Evolutionary conservation across 2,329 filamentous ascomycete genomes (phyloP).

Genomic region (Metarhizium humberi): DNA sequence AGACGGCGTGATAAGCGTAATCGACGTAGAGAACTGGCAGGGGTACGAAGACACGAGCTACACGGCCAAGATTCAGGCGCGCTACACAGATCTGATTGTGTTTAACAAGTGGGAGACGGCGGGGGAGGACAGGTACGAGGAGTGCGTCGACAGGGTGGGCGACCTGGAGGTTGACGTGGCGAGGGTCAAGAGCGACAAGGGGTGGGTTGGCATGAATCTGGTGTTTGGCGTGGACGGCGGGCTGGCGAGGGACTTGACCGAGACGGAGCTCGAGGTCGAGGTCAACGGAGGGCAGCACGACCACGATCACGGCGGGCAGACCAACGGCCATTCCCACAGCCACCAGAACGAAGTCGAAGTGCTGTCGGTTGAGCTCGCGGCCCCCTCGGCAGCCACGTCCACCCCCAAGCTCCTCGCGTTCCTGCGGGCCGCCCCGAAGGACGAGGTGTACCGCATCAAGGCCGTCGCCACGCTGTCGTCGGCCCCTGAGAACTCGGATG

Average conservation of each 20-base stretch:
- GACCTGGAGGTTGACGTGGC: conserved; percentile 74
- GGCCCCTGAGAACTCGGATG: conserved; percentile 40
- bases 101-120: conserved; percentile 88
- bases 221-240: conserved; percentile 84
- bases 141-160: conserved; percentile 68
- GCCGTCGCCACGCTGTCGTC: conserved; percentile 45
- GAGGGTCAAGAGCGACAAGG: conserved; percentile 77
- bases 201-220: conserved; percentile 67
- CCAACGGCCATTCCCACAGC: conserved; percentile 26
- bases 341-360: conserved; percentile 90
- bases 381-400: conserved; percentile 31
- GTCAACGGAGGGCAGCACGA: no score
- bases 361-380: conserved; percentile 63
- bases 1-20: conserved; percentile 81
- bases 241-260: conserved; percentile 49
- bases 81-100: conserved; percentile 82
- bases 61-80: conserved; percentile 79
- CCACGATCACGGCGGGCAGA: conserved; percentile 6
- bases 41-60: conserved; percentile 88
- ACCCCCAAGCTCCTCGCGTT: conserved; percentile 57
- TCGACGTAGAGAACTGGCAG: conserved; percentile 92
- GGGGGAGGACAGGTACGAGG: conserved; percentile 64
- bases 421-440: conserved; percentile 68
- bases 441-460: conserved; percentile 95
- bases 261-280: conserved; percentile 18